These are phyloP conservation scores for Inosperma sp. DNA, from an alignment of 768 basidiomycete species.

Conservation along the genomic window DNA sequence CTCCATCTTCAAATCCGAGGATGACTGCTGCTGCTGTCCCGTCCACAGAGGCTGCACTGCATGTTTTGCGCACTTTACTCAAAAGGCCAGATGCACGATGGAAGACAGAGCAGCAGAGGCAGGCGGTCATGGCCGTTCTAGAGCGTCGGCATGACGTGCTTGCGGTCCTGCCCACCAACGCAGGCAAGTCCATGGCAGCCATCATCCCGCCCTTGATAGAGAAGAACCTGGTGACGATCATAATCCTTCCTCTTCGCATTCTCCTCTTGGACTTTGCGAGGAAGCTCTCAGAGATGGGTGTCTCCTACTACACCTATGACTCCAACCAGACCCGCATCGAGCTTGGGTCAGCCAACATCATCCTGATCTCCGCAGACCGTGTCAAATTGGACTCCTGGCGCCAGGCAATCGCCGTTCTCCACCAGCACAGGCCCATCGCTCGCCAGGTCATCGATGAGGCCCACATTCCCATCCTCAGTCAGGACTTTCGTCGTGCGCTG, in stretches of 20 bases:
- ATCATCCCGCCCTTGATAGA: slow-evolving; percentile 21
- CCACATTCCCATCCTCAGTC: slow-evolving; percentile 13
- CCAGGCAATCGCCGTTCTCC: neutral
- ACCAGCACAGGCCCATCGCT: neutral
- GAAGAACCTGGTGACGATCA: slow-evolving; percentile 9
- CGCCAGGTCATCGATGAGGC: slow-evolving; percentile 24
- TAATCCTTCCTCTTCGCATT: slow-evolving; percentile 20
- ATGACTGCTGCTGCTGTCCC: neutral
- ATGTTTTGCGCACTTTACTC: neutral
- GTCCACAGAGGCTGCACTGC: neutral
- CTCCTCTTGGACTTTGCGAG: slow-evolving; percentile 23
- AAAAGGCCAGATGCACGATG: slow-evolving; percentile 14
- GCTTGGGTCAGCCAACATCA: slow-evolving; percentile 17
- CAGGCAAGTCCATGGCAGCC: slow-evolving; percentile 25
- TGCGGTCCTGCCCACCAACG: slow-evolving; percentile 19
- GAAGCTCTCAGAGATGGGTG: slow-evolving; percentile 10
- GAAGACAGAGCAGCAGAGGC: slow-evolving; percentile 14
- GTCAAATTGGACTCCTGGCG: slow-evolving; percentile 10
- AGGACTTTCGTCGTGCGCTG: slow-evolving; percentile 12
- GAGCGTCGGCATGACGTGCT: slow-evolving; percentile 19
- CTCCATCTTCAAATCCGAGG: no score
- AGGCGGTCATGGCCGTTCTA: slow-evolving; percentile 14
- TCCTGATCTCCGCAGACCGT: neutral
- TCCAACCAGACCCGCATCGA: slow-evolving; percentile 12
- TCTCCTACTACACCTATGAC: slow-evolving; percentile 17